Conservation (phyloP, 768 basidiomycete species). For the Termitomyces sp. region DNA sequence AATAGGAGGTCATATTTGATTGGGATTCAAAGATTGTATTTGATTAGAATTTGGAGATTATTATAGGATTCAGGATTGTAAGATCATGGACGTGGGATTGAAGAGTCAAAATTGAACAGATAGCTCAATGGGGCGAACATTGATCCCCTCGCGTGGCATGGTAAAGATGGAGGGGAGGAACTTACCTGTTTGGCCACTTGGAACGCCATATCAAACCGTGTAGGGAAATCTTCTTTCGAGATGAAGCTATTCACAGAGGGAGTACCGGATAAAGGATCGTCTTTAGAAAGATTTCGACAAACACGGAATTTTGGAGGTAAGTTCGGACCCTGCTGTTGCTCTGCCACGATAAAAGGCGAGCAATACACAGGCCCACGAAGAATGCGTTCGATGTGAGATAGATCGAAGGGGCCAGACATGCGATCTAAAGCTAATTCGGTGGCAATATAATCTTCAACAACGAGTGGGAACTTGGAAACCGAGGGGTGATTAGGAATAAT, state of each 20-base stretch:
- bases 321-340: neutral
- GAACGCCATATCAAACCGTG: neutral
- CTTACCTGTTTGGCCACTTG: neutral
- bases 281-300: neutral
- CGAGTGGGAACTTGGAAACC: neutral
- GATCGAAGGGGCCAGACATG: neutral
- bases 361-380: neutral
- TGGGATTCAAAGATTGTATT: too few species aligned
- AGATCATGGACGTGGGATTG: too few species aligned
- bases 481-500: neutral
- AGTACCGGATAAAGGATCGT: too few species aligned
- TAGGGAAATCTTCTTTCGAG: neutral
- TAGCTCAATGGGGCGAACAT: too few species aligned
- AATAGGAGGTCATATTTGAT: too few species aligned
- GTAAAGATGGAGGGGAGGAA: too few species aligned
- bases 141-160: neutral
- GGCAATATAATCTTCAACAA: neutral
- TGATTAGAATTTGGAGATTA: too few species aligned
- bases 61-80: too few species aligned
- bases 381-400: neutral
- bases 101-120: neutral
- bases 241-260: neutral
- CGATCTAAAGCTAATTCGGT: neutral
- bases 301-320: neutral
- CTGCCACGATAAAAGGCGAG: neutral